phyloP scores from a whole-genome alignment of 257 asterid genomes.

The Gentiana straminea region DNA sequence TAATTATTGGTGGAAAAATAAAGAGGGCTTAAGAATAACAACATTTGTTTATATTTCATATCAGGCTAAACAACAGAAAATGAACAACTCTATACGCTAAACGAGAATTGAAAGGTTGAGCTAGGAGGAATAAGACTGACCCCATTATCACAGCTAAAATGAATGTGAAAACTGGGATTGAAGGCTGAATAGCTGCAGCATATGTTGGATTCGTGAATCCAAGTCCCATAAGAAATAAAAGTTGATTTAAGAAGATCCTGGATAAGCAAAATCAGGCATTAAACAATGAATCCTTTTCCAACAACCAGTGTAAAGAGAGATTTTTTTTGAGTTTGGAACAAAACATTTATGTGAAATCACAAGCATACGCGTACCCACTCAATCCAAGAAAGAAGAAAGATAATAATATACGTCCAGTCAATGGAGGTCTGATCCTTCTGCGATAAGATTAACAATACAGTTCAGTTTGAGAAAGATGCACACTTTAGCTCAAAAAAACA shows the following conservation, averaged over 20 bases:
- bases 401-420: conserved; percentile 44
- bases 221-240: conserved; percentile 88
- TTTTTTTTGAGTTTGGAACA: no score
- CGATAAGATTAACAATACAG: conserved; percentile 16
- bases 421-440: conserved; percentile 69
- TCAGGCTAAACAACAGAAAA: background rate
- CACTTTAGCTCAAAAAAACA: background rate
- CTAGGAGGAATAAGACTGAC: conserved; percentile 37
- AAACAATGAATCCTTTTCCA: background rate
- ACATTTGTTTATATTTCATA: no score
- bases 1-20: no score
- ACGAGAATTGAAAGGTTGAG: conserved; percentile 6
- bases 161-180: conserved; percentile 94
- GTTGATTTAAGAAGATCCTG: conserved; percentile 92
- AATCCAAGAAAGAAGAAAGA: conserved; percentile 93
- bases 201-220: conserved; percentile 93
- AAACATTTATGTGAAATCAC: no score
- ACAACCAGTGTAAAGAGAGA: background rate
- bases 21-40: no score
- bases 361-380: conserved; percentile 57
- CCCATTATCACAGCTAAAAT: conserved; percentile 82
- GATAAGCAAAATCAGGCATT: conserved; percentile 1
- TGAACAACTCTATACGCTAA: background rate
- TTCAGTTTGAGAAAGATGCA: background rate
- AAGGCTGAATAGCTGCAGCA: conserved; percentile 95